Evolutionary conservation across 2,329 filamentous ascomycete genomes (phyloP), one percentile per base, ranked within the genome.

Genomic region (Fusarium sulawesiense): DNA sequence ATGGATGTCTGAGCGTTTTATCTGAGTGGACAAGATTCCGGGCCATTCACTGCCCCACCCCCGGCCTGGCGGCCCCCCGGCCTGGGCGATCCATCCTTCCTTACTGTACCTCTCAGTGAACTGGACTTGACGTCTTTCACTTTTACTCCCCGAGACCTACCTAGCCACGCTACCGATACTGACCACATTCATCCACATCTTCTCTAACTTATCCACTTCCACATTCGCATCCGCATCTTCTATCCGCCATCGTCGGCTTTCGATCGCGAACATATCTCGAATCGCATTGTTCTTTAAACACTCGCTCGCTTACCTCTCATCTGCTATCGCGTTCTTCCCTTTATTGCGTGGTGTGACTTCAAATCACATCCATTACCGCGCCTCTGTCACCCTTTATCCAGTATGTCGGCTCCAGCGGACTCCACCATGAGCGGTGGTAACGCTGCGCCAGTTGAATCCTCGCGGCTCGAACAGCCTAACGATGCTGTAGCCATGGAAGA

Each of bases 401-500:
- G 60, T 70, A 79, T 78, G 76, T 76, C 75, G 71, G 75, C 77
- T 68, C 64, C 75, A 61, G 65, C 75, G 74, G 77, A 80, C 67
- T 70, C 76, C 68, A 75, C 75, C 71, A 77, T 75, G 73, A 75
- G 64, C 61, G 75, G 77, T 72, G 76, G 73, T 68, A 78, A 77
- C 55, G 55, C 72, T 64, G 61, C 70, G 62, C 60, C 68, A 57
- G 73, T 73, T 68, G 74, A 78, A 51, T 60, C 68, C 60, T 73
- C 76, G 30, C 75, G 72, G 48, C 75, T 80, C 60, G 72, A 77
- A 32, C 79, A 80, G 66, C 76, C 78, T 57, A 76, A 68, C 53
- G 81, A 81, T 68, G 78, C 80, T 60, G 78, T 82, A 32, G 75
- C 77, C 49, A 80, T 81, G 79, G 75, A 78, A 62, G 76, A 66